Evolutionary conservation across 768 basidiomycete genomes (phyloP).

Genomic region (Leccinum barrowsii): DNA sequence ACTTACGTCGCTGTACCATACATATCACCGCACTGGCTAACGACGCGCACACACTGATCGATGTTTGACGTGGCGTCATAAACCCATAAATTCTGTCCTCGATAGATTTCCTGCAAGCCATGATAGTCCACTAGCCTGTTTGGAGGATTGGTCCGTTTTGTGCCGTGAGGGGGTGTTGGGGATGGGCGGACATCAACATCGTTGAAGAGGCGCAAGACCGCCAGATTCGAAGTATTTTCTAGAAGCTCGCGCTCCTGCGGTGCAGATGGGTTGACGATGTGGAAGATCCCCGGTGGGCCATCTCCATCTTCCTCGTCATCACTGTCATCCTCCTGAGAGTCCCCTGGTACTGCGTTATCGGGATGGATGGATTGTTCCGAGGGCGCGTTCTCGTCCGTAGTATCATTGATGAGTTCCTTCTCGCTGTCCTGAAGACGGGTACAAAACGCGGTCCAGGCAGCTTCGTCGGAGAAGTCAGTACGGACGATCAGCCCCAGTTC

Average conservation of each 20-base stretch:
- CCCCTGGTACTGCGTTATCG: constrained; percentile 17
- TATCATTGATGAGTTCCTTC: constrained; percentile 46
- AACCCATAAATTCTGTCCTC: constrained; percentile 68
- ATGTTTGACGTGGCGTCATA: constrained; percentile 65
- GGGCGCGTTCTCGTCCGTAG: constrained; percentile 16
- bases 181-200: constrained; percentile 63
- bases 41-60: constrained; percentile 66
- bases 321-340: constrained; percentile 12
- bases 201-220: constrained; percentile 64
- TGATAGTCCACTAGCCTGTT: constrained; percentile 59
- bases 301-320: constrained; percentile 31
- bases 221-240: constrained; percentile 57
- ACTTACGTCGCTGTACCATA: constrained; percentile 80
- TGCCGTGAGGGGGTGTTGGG: constrained; percentile 44
- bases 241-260: constrained; percentile 41
- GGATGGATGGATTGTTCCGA: constrained; percentile 14
- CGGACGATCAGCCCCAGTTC: constrained; percentile 66
- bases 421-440: constrained; percentile 51
- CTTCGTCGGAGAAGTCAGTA: constrained; percentile 67
- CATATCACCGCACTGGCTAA: constrained; percentile 56
- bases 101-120: constrained; percentile 73
- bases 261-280: constrained; percentile 45
- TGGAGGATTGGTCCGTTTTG: constrained; percentile 43
- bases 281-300: constrained; percentile 45
- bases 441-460: constrained; percentile 59